These are phyloP conservation scores for Aspergillus egyptiacus DNA, from an alignment of 495 filamentous ascomycete genomes.

Conservation along the genomic window DNA sequence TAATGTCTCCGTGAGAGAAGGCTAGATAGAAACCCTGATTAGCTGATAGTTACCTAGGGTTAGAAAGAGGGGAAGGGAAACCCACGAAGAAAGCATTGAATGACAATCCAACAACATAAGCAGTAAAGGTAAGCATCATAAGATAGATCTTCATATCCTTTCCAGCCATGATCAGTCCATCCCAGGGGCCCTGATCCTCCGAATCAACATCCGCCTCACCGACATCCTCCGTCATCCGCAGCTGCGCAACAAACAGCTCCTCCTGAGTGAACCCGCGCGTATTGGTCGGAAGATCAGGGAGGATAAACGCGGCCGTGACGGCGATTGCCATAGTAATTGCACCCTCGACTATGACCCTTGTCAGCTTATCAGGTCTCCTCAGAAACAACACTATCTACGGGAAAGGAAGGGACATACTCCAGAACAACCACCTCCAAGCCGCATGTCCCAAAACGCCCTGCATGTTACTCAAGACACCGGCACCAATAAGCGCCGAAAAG, in stretches of 20 bases:
- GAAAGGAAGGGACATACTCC: constrained; percentile 14
- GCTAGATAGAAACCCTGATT: constrained; percentile 48
- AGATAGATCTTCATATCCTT: constrained; percentile 66
- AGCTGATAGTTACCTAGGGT: constrained; percentile 18
- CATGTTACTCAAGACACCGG: constrained; percentile 40
- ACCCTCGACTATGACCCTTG: constrained; percentile 20
- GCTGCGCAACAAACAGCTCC: constrained; percentile 60
- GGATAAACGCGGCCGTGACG: constrained; percentile 46
- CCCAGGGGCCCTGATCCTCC: constrained; percentile 54
- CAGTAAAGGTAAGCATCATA: constrained; percentile 45
- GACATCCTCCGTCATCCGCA: constrained; percentile 69
- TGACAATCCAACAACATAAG: constrained; percentile 29
- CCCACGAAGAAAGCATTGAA: constrained; percentile 37
- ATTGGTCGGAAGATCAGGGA: constrained; percentile 72
- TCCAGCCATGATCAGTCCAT: constrained; percentile 63
- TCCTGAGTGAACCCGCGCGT: constrained; percentile 63
- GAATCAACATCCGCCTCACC: constrained; percentile 63
- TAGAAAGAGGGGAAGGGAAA: not conserved
- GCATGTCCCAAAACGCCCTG: constrained; percentile 37
- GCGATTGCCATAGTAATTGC: constrained; percentile 30
- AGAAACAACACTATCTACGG: not conserved
- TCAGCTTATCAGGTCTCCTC: no score
- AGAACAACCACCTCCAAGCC: constrained; percentile 66
- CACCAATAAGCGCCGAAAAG: constrained; percentile 56
- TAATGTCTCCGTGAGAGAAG: constrained; percentile 70